phyloP scores from a whole-genome alignment of 192 early-diverging fungal genomes.

The Coemansia sp. region DNA sequence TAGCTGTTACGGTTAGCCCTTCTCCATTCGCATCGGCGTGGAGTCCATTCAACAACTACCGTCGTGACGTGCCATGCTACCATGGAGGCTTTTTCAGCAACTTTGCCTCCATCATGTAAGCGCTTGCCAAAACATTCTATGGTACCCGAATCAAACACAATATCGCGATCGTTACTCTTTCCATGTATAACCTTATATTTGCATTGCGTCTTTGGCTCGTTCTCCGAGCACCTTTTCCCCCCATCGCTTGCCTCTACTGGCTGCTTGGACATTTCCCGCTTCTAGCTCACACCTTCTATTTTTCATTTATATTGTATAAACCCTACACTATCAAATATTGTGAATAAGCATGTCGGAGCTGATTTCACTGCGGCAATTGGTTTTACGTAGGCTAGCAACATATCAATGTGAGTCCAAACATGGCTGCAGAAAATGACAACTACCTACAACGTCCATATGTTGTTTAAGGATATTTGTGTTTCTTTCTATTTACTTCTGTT shows the following conservation, averaged over 20 bases:
- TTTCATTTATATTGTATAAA: slow-evolving; percentile 16
- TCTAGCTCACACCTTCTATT: neutral
- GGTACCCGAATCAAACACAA: neutral
- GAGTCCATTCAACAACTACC: slow-evolving; percentile 58
- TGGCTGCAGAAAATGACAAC: too few relatives aligned
- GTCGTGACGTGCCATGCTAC: slow-evolving; percentile 52
- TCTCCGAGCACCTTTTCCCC: neutral
- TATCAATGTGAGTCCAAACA: too few relatives aligned
- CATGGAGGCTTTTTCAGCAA: slow-evolving; percentile 49
- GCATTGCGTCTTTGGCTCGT: neutral
- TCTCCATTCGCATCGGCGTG: slow-evolving; percentile 55
- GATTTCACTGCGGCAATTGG: too few relatives aligned
- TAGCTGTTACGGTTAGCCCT: slow-evolving; percentile 29
- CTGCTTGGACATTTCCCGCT: neutral
- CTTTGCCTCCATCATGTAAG: slow-evolving; percentile 40
- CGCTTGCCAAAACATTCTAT: neutral
- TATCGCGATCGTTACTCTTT: slow-evolving; percentile 7
- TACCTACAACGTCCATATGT: too few relatives aligned
- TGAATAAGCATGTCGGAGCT: neutral
- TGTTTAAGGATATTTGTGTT: too few relatives aligned
- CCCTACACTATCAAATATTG: slow-evolving; percentile 2
- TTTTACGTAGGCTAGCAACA: too few relatives aligned
- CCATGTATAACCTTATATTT: neutral
- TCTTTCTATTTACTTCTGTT: too few relatives aligned
- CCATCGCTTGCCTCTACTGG: neutral